phyloP scores from a whole-genome alignment of 1,284 basidiomycete species.

The Ceratobasidium sp. region DNA sequence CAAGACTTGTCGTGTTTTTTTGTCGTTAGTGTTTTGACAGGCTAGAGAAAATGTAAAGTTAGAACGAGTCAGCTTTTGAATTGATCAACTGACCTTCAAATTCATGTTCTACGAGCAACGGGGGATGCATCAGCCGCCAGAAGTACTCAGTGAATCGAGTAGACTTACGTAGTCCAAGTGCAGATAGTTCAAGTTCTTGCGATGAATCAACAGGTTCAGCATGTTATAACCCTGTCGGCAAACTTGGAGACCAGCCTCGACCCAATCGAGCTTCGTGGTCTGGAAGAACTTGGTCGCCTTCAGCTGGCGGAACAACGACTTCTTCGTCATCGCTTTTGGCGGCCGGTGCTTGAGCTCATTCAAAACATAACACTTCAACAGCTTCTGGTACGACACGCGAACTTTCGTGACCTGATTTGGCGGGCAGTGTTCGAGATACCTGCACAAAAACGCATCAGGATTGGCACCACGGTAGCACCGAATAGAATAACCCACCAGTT shows the following conservation, averaged over 20 bases:
- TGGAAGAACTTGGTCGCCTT: constrained; percentile 99
- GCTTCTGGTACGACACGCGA: constrained; percentile 98
- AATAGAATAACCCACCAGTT: constrained; percentile 72
- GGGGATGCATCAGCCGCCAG: constrained; percentile 45
- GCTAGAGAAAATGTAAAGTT: constrained; percentile 51
- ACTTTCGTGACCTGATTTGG: constrained; percentile 97
- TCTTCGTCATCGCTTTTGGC: constrained; percentile 98
- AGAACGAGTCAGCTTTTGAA: not conserved
- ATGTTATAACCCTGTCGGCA: constrained; percentile 99
- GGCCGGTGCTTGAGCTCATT: constrained; percentile 92
- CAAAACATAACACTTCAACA: constrained; percentile 95
- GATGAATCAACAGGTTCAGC: constrained; percentile 98
- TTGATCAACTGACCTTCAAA: constrained; percentile 73
- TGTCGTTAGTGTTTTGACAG: constrained; percentile 93
- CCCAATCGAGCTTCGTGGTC: constrained; percentile 97
- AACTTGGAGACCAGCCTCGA: constrained; percentile 98
- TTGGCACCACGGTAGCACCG: too few species aligned
- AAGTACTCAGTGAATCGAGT: constrained; percentile 52
- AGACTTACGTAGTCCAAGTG: constrained; percentile 81
- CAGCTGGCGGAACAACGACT: constrained; percentile 94
- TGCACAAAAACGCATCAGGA: not conserved
- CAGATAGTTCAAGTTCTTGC: constrained; percentile 98
- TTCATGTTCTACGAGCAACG: constrained; percentile 77
- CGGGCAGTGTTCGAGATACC: constrained; percentile 96
- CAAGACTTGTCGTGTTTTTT: constrained; percentile 99